Evolutionary conservation across 257 asterid genomes (phyloP).

Genomic region (Verbena officinalis): DNA sequence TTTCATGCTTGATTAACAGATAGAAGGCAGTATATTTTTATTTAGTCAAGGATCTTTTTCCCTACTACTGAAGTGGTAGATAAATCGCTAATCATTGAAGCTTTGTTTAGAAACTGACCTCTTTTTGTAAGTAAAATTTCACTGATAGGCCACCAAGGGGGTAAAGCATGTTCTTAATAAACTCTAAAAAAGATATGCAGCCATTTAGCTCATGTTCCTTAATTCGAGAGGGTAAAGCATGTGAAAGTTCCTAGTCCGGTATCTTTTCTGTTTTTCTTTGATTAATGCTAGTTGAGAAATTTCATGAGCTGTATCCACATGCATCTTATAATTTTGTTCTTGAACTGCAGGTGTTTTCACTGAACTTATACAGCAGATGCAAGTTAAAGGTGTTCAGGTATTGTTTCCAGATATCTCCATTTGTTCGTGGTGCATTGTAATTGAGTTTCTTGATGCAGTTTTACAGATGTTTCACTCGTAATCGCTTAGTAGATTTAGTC

Average conservation of each 20-base stretch:
- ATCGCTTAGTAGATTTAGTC: not conserved
- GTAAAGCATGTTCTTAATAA: not conserved
- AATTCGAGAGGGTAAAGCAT: constrained; percentile 6
- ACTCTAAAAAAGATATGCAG: not conserved
- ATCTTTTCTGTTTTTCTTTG: not conserved
- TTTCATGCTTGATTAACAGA: too few species aligned
- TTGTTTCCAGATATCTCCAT: constrained; percentile 17
- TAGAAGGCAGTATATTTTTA: too few species aligned
- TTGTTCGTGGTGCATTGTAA: constrained; percentile 10
- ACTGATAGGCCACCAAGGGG: constrained; percentile 4
- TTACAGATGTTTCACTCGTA: constrained; percentile 1
- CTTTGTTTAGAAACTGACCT: not conserved
- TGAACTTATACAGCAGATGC: constrained; percentile 98
- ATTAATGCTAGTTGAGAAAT: not conserved
- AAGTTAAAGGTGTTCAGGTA: constrained; percentile 99
- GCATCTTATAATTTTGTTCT: constrained; percentile 22
- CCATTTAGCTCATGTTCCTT: constrained; percentile 7
- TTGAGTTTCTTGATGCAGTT: constrained; percentile 13
- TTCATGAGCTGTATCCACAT: constrained; percentile 9
- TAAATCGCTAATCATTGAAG: not conserved
- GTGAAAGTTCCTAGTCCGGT: constrained; percentile 1
- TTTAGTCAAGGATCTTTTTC: too few species aligned
- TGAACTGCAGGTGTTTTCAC: constrained; percentile 88
- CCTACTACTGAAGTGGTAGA: not conserved
- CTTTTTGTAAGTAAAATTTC: not conserved